Conservation (phyloP, 306 rosid genomes). For the Prunus mume region DNA sequence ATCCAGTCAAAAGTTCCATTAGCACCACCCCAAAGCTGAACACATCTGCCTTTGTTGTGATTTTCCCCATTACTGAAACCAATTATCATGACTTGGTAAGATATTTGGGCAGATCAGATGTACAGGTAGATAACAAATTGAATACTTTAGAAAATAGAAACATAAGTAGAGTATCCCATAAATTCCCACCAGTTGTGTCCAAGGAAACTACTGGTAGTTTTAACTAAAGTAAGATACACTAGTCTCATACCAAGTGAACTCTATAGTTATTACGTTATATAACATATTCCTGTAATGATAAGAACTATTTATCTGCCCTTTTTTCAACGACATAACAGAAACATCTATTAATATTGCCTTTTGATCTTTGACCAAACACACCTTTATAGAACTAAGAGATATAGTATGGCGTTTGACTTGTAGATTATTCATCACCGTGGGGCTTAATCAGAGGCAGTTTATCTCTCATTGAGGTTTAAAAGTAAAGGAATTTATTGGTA, state of each 20-base stretch:
- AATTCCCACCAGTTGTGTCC: not conserved
- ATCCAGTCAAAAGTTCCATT: constrained; percentile 78
- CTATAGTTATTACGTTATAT: not conserved
- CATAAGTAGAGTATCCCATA: not conserved
- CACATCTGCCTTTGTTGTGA: constrained; percentile 80
- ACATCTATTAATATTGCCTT: not conserved
- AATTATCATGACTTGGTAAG: constrained; percentile 13
- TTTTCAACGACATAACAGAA: not conserved
- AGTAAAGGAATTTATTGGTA: not conserved
- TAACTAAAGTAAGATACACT: not conserved
- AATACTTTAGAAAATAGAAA: not conserved
- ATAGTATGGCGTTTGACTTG: not conserved
- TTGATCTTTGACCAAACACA: not conserved
- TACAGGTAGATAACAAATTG: not conserved
- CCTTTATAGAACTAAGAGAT: no score
- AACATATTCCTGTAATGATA: not conserved
- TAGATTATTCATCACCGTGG: not conserved
- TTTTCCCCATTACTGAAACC: constrained; percentile 81
- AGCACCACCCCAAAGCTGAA: constrained; percentile 81
- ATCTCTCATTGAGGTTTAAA: not conserved
- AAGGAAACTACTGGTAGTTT: not conserved
- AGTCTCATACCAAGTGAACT: not conserved
- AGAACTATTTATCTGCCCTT: not conserved
- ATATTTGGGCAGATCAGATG: not conserved
- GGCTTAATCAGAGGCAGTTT: not conserved